Evolutionary conservation across 73 alveolate species (phyloP).

Genomic region (Halteria grandinella): DNA sequence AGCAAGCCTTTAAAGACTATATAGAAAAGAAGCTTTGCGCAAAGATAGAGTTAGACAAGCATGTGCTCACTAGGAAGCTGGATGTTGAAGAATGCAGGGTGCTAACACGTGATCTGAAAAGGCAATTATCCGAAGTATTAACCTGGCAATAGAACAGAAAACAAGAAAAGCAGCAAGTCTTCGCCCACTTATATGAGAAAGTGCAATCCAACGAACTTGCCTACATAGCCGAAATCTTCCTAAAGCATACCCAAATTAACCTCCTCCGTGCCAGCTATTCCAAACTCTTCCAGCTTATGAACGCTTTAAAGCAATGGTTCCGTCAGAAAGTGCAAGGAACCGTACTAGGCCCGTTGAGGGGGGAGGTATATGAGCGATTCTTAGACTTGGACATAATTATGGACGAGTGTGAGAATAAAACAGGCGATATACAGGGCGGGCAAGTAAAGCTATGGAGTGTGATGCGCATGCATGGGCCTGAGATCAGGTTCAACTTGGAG

Average conservation of each 20-base stretch:
- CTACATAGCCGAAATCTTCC: constrained; percentile 21
- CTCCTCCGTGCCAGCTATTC: constrained; percentile 9
- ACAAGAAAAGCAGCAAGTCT: not conserved
- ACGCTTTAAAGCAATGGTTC: constrained; percentile 17
- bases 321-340: not conserved
- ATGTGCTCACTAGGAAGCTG: not conserved
- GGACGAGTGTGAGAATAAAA: not conserved
- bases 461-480: constrained; percentile 17
- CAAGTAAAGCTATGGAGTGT: constrained; percentile 49
- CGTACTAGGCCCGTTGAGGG: not conserved
- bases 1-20: constrained; percentile 17
- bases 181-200: not conserved
- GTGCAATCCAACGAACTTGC: constrained; percentile 6
- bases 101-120: not conserved
- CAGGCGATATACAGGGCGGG: not conserved
- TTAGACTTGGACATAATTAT: constrained; percentile 15
- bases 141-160: constrained; percentile 14
- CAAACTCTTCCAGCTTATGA: not conserved
- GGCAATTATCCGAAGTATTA: constrained; percentile 9
- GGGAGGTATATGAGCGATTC: constrained; percentile 7
- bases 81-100: not conserved
- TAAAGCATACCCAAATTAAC: constrained; percentile 31
- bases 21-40: constrained; percentile 10
- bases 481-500: not conserved
- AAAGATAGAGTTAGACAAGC: constrained; percentile 10